Evolutionary conservation across 345 rosid species (phyloP).

Genomic region (Corchorus olitorius): DNA sequence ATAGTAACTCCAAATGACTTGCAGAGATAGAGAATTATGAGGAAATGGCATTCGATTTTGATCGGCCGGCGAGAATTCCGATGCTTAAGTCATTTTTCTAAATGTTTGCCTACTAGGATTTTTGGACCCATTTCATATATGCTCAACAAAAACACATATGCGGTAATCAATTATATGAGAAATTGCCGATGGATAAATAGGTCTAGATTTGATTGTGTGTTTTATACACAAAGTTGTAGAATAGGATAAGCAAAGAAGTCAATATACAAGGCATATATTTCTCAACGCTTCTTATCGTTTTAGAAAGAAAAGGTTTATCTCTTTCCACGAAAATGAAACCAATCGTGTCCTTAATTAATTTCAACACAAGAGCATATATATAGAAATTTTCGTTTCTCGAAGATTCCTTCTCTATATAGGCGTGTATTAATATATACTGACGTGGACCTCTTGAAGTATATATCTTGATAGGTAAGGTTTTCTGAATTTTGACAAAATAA

Average conservation of each 20-base stretch:
- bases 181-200: too few relatives aligned
- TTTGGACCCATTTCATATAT: too few relatives aligned
- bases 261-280: neutral
- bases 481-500: neutral
- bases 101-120: too few relatives aligned
- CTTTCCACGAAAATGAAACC: neutral
- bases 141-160: too few relatives aligned
- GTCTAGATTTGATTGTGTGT: neutral
- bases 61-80: too few relatives aligned
- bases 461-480: neutral
- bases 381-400: neutral
- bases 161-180: too few relatives aligned
- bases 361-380: neutral
- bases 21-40: too few relatives aligned
- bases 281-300: slow-evolving; percentile 12
- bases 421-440: neutral
- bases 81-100: too few relatives aligned
- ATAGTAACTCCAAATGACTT: too few relatives aligned
- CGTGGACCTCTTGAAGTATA: neutral
- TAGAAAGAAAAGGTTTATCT: neutral
- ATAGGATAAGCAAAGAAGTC: neutral
- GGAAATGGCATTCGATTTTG: too few relatives aligned
- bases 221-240: neutral
- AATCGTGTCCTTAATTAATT: neutral
- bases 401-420: neutral